phyloP scores from a whole-genome alignment of 2,329 filamentous ascomycete species.

The Rhinocladiella similis region DNA sequence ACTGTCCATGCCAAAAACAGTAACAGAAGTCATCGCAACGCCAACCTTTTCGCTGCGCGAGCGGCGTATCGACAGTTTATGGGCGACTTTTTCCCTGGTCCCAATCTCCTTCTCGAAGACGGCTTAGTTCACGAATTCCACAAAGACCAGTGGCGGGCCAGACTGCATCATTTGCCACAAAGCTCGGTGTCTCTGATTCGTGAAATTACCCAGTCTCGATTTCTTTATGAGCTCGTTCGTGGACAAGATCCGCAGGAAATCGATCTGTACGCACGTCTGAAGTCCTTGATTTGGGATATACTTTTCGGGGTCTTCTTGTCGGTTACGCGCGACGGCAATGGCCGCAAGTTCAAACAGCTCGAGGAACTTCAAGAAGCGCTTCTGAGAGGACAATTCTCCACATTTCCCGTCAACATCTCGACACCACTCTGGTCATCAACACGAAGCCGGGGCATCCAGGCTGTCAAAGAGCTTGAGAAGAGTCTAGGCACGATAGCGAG shows the following conservation, averaged over 20 bases:
- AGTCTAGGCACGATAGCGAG: neutral
- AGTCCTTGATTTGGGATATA: neutral
- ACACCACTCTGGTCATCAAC: neutral
- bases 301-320: neutral
- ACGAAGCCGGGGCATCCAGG: neutral
- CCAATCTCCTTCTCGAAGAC: conserved; percentile 8
- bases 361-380: neutral
- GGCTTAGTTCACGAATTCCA: neutral
- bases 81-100: conserved; percentile 5
- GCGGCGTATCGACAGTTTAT: conserved; percentile 11
- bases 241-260: neutral
- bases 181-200: neutral
- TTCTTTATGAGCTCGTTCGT: neutral
- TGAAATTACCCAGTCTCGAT: neutral
- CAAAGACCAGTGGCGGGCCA: neutral
- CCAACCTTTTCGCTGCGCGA: neutral
- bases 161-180: neutral
- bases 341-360: neutral
- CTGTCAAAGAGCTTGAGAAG: neutral
- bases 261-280: neutral
- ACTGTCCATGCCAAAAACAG: neutral
- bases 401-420: neutral
- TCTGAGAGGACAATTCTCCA: neutral
- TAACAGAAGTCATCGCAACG: neutral
- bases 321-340: neutral